Percentiles rank a stretch among this genome's conserved stretches.
Conservation (phyloP, 176 grass and related monocot genomes). For the Sorghum bicolor region Sorghum_bicolor_NCBIv3 NC_012870.2:73186501-73187000, state of each 20-base stretch:
- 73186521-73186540: no score
- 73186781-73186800: not conserved
- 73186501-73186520: no score
- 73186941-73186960: not conserved
- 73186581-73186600: not conserved
- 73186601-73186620: not conserved
- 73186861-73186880: not conserved
- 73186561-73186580: not conserved
- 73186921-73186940: not conserved
- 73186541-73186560: not conserved
- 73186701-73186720: constrained; percentile 25
- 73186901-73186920: not conserved
- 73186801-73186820: constrained; percentile 15
- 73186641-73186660: not conserved
- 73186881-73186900: not conserved
- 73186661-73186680: not conserved
- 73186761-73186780: not conserved
- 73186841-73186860: not conserved
- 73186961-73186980: not conserved
- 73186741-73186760: not conserved
- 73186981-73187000: not conserved
- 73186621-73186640: not conserved
- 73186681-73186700: not conserved
- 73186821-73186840: constrained; percentile 33
- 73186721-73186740: constrained; percentile 34